Percentiles rank a stretch among this genome's conserved stretches.
Conservation (phyloP, 108 stramenopile genomes). For the Cyclotella baltica region DNA sequence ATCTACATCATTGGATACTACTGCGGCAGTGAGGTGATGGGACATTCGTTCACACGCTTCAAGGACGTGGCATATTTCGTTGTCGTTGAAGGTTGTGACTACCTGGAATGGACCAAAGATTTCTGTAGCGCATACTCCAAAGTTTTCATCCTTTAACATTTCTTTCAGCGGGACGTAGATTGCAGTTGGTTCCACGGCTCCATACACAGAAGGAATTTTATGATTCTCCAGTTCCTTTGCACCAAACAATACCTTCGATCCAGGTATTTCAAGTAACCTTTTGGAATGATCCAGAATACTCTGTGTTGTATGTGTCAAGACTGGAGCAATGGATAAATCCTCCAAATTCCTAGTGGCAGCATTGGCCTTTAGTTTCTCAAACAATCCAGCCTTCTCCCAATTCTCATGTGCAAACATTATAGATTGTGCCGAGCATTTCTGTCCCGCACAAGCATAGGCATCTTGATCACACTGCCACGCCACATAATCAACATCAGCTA, state of each 20-base stretch:
- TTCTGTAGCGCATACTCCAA: slow-evolving; percentile 86
- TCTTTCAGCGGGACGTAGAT: slow-evolving; percentile 94
- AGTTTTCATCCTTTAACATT: slow-evolving; percentile 89
- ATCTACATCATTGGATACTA: slow-evolving; percentile 92
- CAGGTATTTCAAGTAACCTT: slow-evolving; percentile 77
- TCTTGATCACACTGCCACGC: slow-evolving; percentile 99
- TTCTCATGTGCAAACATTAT: slow-evolving; percentile 96
- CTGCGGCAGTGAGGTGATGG: slow-evolving; percentile 97
- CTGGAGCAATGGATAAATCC: slow-evolving; percentile 94
- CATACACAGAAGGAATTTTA: slow-evolving; percentile 91
- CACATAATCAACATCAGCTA: slow-evolving; percentile 92
- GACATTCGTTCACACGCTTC: slow-evolving; percentile 93
- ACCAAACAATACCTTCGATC: slow-evolving; percentile 92
- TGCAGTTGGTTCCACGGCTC: slow-evolving; percentile 97
- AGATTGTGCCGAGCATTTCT: slow-evolving; percentile 99
- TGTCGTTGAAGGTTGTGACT: slow-evolving; percentile 87
- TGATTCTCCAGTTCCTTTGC: slow-evolving; percentile 88
- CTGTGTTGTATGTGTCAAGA: slow-evolving; percentile 92
- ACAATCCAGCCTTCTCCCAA: slow-evolving; percentile 86
- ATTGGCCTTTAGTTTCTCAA: slow-evolving; percentile 78
- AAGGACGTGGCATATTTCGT: slow-evolving; percentile 78
- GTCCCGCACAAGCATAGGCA: slow-evolving; percentile 95
- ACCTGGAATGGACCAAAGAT: slow-evolving; percentile 98
- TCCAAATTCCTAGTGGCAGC: slow-evolving; percentile 84
- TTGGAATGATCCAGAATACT: slow-evolving; percentile 85